phyloP scores from a whole-genome alignment of 129 eudicot genomes.

The Logfia minima region DNA sequence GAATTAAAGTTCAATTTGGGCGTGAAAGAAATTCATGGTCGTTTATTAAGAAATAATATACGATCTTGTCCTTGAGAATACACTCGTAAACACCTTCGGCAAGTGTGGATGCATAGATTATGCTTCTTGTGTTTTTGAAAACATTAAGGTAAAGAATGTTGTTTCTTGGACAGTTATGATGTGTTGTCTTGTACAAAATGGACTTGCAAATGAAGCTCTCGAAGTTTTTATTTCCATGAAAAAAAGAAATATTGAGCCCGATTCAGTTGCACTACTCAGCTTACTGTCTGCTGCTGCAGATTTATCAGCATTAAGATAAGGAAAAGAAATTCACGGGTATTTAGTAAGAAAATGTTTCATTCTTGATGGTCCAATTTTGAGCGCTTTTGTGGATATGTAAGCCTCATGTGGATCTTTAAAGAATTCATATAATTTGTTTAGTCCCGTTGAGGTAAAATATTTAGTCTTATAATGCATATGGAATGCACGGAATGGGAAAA shows the following conservation, averaged over 20 bases:
- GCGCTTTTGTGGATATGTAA: slow-evolving; percentile 84
- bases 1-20: slow-evolving; percentile 43
- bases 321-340: slow-evolving; percentile 79
- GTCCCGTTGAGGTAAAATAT: slow-evolving; percentile 41
- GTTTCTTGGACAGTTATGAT: slow-evolving; percentile 89
- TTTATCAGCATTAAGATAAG: slow-evolving; percentile 65
- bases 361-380: slow-evolving; percentile 46
- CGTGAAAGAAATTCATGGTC: slow-evolving; percentile 64
- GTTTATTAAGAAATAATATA: slow-evolving; percentile 47
- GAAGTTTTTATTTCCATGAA: slow-evolving; percentile 49
- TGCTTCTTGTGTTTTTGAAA: slow-evolving; percentile 45
- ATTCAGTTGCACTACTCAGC: slow-evolving; percentile 45
- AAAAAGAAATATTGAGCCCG: slow-evolving; percentile 45
- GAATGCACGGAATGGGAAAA: slow-evolving; percentile 73
- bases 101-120: slow-evolving; percentile 48
- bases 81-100: slow-evolving; percentile 58
- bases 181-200: slow-evolving; percentile 47
- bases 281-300: slow-evolving; percentile 59
- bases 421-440: slow-evolving; percentile 48
- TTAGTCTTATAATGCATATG: slow-evolving; percentile 65
- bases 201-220: slow-evolving; percentile 62
- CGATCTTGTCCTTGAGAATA: slow-evolving; percentile 51
- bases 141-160: slow-evolving; percentile 47
- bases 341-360: slow-evolving; percentile 46
- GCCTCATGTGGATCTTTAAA: slow-evolving; percentile 68